Conservation (phyloP, 805 yeast species). For the Sporopachydermia quercuum region DNA sequence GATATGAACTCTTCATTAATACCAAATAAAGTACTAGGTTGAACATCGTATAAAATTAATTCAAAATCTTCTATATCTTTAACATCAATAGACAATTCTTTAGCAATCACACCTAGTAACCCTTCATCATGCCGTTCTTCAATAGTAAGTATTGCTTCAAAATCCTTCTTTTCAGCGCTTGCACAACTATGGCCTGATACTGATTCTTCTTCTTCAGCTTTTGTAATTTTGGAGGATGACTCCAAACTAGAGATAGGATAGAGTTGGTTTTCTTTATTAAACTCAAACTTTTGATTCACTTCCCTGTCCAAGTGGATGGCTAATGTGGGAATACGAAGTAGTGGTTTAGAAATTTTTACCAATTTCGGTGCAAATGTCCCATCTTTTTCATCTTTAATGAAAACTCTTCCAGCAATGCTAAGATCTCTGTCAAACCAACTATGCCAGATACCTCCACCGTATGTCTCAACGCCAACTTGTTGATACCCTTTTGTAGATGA, state of each 20-base stretch:
- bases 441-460: slow-evolving; percentile 95
- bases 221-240: slow-evolving; percentile 20
- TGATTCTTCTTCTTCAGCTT: slow-evolving; percentile 9
- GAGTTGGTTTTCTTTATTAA: slow-evolving; percentile 77
- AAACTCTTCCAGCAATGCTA: slow-evolving; percentile 83
- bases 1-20: slow-evolving; percentile 80
- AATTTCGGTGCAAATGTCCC: slow-evolving; percentile 48
- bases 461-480: slow-evolving; percentile 86
- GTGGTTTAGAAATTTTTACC: slow-evolving; percentile 68
- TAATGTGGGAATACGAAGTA: slow-evolving; percentile 82
- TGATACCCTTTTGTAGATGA: slow-evolving; percentile 56
- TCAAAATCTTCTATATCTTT: slow-evolving; percentile 77
- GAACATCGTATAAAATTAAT: slow-evolving; percentile 71
- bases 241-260: slow-evolving; percentile 79
- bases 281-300: slow-evolving; percentile 65
- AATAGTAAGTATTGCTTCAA: slow-evolving; percentile 48
- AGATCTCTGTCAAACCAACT: slow-evolving; percentile 95
- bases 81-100: slow-evolving; percentile 38
- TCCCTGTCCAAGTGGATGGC: slow-evolving; percentile 84
- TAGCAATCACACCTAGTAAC: slow-evolving; percentile 53
- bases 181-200: slow-evolving; percentile 5
- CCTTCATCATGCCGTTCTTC: slow-evolving; percentile 66
- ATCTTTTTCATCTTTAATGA: slow-evolving; percentile 32
- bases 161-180: slow-evolving; percentile 21
- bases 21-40: slow-evolving; percentile 76